phyloP scores from a whole-genome alignment of 2,329 filamentous ascomycete species.

The Sarocladiaceae sp. region DNA sequence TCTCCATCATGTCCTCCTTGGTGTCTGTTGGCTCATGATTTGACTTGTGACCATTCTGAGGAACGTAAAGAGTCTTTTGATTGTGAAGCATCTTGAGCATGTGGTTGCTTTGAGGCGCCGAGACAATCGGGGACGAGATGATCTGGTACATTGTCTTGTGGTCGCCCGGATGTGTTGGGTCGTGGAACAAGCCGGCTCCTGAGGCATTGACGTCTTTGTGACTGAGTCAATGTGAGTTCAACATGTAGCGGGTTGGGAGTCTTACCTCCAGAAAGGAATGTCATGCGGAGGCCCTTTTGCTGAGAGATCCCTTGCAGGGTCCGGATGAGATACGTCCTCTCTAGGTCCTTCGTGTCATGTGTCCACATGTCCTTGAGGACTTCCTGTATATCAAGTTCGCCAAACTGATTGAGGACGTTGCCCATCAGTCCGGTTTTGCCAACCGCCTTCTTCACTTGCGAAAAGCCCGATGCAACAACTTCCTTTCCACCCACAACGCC shows the following conservation, averaged over 20 bases:
- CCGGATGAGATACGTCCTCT: constrained; percentile 91
- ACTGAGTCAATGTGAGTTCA: constrained; percentile 16
- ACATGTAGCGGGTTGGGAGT: background rate
- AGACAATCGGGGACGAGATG: constrained; percentile 88
- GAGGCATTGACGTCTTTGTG: constrained; percentile 72
- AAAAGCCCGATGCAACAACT: constrained; percentile 87
- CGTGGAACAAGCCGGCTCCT: constrained; percentile 89
- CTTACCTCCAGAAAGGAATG: constrained; percentile 83
- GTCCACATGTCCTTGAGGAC: constrained; percentile 97
- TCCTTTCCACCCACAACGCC: constrained; percentile 94
- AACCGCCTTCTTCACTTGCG: constrained; percentile 91
- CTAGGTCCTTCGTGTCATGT: constrained; percentile 94
- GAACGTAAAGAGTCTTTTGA: constrained; percentile 87
- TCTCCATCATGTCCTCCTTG: constrained; percentile 99
- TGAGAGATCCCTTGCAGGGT: constrained; percentile 93
- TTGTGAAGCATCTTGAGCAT: constrained; percentile 93
- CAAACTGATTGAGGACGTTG: constrained; percentile 89
- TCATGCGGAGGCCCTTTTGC: constrained; percentile 94
- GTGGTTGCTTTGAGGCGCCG: constrained; percentile 76
- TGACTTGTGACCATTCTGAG: constrained; percentile 74
- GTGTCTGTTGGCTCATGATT: constrained; percentile 76
- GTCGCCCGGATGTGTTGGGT: constrained; percentile 82
- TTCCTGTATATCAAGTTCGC: constrained; percentile 89
- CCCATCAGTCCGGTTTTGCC: constrained; percentile 96
- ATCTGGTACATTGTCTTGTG: constrained; percentile 99